A percentile compares a stretch with the other conserved stretches of the same genome.
Conservation (phyloP, 805 yeast genomes). For the Tetrapisispora arboricola region DNA sequence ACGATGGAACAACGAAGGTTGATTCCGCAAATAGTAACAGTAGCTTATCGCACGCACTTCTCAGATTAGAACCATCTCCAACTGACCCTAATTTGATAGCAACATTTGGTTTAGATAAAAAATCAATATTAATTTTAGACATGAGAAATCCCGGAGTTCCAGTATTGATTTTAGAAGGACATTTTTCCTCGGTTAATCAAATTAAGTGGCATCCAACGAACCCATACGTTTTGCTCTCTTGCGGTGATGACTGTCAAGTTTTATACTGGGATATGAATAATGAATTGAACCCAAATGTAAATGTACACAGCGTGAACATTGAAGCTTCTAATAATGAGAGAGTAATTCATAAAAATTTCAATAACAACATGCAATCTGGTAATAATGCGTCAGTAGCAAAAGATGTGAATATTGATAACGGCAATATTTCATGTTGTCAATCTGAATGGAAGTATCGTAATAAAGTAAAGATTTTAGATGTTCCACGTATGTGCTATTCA, state of each 20-base stretch:
- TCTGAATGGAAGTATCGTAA: constrained; percentile 1
- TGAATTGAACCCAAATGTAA: background rate
- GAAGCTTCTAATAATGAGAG: background rate
- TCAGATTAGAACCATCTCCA: constrained; percentile 69
- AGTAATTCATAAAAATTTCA: background rate
- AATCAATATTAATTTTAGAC: constrained; percentile 61
- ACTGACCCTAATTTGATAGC: constrained; percentile 77
- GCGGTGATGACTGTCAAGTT: constrained; percentile 69
- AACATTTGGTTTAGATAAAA: constrained; percentile 63
- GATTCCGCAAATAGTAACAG: constrained; percentile 20
- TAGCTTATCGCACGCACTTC: constrained; percentile 41
- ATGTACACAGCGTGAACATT: background rate
- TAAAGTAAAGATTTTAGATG: constrained; percentile 8
- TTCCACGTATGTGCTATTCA: constrained; percentile 38
- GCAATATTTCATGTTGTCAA: background rate
- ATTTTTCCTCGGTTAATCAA: constrained; percentile 55
- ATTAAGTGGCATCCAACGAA: constrained; percentile 78
- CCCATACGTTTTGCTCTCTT: constrained; percentile 44
- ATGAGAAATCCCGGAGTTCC: constrained; percentile 85
- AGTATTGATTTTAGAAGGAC: constrained; percentile 57
- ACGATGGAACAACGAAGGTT: background rate
- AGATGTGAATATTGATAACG: constrained; percentile 2
- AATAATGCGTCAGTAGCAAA: background rate
- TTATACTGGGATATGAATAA: constrained; percentile 53
- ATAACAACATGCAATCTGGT: background rate